These are phyloP conservation scores for Alternaria brassicae DNA, from an alignment of 2,329 filamentous ascomycete genomes.

Conservation along the genomic window DNA sequence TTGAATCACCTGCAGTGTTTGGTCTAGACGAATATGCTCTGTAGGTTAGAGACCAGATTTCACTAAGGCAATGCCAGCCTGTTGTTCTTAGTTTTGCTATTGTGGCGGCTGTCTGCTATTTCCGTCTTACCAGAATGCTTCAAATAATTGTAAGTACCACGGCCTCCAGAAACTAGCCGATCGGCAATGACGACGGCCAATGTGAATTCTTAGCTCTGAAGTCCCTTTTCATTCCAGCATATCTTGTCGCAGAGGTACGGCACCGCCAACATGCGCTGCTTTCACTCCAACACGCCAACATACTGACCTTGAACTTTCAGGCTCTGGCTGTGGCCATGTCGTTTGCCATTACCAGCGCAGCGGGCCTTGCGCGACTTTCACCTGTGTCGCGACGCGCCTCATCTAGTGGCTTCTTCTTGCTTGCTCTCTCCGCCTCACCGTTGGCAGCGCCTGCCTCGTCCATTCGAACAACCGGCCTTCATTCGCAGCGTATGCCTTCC, in stretches of 20 bases:
- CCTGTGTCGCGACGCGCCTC: conserved; percentile 32
- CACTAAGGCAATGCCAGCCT: conserved; percentile 1
- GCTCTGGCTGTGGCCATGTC: conserved; percentile 50
- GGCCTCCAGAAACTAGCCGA: conserved; percentile 33
- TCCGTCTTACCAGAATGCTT: conserved; percentile 22
- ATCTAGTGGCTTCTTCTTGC: conserved; percentile 39
- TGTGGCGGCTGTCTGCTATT: not conserved
- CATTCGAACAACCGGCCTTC: conserved; percentile 23
- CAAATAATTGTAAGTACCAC: conserved; percentile 31
- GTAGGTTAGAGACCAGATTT: conserved; percentile 19
- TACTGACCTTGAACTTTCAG: conserved; percentile 35
- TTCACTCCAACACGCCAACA: conserved; percentile 7
- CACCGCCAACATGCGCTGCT: conserved; percentile 27
- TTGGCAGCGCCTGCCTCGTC: conserved; percentile 34
- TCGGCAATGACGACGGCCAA: conserved; percentile 43
- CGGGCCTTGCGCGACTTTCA: conserved; percentile 30
- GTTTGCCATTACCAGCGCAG: conserved; percentile 42
- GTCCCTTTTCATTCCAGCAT: conserved; percentile 32
- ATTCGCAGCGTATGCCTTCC: conserved; percentile 21
- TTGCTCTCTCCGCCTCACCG: conserved; percentile 42
- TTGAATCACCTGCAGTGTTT: conserved; percentile 17
- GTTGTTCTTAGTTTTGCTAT: not conserved
- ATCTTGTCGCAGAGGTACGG: conserved; percentile 34
- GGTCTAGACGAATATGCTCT: conserved; percentile 9
- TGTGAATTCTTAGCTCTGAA: conserved; percentile 40